Evolutionary conservation across 2,329 filamentous ascomycete species (phyloP).

Genomic region (Fusarium azukiicola): DNA sequence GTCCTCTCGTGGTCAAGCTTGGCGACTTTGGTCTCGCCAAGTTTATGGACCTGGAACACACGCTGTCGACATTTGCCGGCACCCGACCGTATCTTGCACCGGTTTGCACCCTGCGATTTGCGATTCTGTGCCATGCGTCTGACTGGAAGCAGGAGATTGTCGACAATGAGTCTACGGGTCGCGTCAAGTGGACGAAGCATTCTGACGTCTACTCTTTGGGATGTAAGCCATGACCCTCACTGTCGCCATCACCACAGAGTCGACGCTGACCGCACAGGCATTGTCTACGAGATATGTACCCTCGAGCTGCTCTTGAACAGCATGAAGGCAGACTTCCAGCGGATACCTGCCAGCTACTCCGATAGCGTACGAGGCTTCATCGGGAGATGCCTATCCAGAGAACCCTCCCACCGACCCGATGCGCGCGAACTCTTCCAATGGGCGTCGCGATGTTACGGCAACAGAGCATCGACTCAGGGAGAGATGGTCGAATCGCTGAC

Average conservation of each 20-base stretch:
- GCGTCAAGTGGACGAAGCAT: background rate
- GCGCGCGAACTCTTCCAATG: background rate
- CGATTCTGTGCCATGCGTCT: background rate
- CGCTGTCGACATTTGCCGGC: background rate
- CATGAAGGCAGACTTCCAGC: background rate
- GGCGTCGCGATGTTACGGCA: background rate
- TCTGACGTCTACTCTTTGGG: background rate
- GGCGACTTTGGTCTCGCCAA: constrained; percentile 8
- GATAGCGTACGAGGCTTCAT: constrained; percentile 3
- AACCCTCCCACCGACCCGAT: background rate
- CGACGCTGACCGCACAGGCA: background rate
- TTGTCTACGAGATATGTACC: background rate
- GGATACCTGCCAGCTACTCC: background rate
- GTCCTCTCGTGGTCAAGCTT: constrained; percentile 4
- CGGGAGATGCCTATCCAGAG: background rate
- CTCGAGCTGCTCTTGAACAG: background rate
- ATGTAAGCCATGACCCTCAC: background rate
- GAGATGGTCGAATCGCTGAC: background rate
- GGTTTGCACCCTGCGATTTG: background rate
- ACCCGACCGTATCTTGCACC: constrained; percentile 3
- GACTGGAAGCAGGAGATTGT: background rate
- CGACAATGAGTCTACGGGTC: background rate
- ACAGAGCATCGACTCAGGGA: background rate
- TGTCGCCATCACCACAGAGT: background rate
- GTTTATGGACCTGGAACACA: constrained; percentile 7